Conservation (phyloP, 768 basidiomycete genomes). For the Scleroderma citrinum region DNA sequence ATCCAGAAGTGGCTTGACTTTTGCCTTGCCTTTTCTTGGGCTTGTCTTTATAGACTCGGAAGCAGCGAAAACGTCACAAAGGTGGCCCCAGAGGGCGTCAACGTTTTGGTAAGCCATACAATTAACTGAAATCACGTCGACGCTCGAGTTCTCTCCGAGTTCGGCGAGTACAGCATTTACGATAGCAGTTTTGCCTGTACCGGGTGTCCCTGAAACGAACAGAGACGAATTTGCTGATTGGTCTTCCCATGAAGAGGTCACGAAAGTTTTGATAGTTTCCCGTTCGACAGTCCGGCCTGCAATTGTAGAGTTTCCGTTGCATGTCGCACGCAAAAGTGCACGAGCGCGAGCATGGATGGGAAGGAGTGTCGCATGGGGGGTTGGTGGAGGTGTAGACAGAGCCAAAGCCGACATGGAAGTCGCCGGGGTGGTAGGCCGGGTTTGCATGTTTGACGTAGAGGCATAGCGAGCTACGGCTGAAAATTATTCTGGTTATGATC, state of each 20-base stretch:
- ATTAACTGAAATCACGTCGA: constrained; percentile 57
- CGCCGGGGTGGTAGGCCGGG: constrained; percentile 40
- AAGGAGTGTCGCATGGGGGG: constrained; percentile 42
- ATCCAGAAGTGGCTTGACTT: constrained; percentile 45
- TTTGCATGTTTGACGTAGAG: constrained; percentile 39
- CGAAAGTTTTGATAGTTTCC: constrained; percentile 50
- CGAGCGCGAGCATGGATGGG: constrained; percentile 57
- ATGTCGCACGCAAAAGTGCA: constrained; percentile 66
- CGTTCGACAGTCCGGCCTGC: constrained; percentile 68
- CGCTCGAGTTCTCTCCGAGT: constrained; percentile 29
- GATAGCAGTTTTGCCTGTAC: constrained; percentile 88
- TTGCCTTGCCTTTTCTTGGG: constrained; percentile 35
- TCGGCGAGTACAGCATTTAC: constrained; percentile 59
- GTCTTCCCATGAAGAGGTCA: constrained; percentile 45
- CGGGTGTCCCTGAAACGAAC: constrained; percentile 91
- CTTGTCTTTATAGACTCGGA: constrained; percentile 30
- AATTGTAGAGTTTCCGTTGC: constrained; percentile 48
- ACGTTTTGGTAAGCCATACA: constrained; percentile 73
- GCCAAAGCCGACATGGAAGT: constrained; percentile 36
- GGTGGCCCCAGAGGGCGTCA: constrained; percentile 65
- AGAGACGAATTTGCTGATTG: constrained; percentile 40
- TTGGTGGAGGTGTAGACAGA: constrained; percentile 56
- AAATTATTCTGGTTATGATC: constrained; percentile 4
- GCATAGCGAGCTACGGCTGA: constrained; percentile 42
- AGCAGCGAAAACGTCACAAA: constrained; percentile 49